Conservation (phyloP, 257 asterid species). For the Forsythia suspensa region DNA sequence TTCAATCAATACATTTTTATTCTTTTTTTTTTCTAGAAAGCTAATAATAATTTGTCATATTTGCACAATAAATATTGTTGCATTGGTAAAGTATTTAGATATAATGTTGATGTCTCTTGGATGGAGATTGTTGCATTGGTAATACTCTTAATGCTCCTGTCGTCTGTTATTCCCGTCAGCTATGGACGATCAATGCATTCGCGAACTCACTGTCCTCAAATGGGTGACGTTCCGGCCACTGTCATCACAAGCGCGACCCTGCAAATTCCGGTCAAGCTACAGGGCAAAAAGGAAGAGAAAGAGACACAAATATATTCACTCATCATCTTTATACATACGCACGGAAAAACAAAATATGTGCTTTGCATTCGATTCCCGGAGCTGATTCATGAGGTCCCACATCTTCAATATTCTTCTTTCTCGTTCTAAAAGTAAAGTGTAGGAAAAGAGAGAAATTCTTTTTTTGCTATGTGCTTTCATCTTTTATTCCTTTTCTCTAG, state of each 20-base stretch:
- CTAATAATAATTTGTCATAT: too few species aligned
- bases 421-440: neutral
- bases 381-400: constrained; percentile 14
- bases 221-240: neutral
- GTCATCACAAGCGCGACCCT: neutral
- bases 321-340: neutral
- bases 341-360: neutral
- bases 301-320: neutral
- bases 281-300: neutral
- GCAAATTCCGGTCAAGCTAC: neutral
- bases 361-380: neutral
- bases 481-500: constrained; percentile 1
- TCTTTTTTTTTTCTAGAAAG: too few species aligned
- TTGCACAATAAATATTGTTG: too few species aligned
- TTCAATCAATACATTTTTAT: too few species aligned
- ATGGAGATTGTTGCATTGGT: too few species aligned
- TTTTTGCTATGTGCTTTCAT: neutral
- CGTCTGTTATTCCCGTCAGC: neutral
- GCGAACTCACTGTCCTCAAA: neutral
- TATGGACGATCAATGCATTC: neutral
- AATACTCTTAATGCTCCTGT: neutral
- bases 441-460: neutral
- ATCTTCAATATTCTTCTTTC: neutral
- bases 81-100: too few species aligned
- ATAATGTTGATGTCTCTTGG: too few species aligned